Evolutionary conservation across 352 stramenopile genomes (phyloP).

Genomic region (Thalassiosira mediterranea): DNA sequence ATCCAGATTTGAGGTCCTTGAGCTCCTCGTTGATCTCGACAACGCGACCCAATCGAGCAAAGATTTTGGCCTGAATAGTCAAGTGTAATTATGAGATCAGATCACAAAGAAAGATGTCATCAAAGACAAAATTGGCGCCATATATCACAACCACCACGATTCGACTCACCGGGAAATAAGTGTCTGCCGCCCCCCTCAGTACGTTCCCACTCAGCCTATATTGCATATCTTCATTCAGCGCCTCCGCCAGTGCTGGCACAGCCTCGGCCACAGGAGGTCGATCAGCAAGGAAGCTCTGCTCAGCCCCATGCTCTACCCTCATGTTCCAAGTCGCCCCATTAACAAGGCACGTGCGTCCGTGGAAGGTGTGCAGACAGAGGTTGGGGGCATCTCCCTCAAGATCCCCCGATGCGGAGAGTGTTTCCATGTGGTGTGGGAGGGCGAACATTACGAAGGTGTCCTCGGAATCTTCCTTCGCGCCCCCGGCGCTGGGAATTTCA

Average conservation of each 20-base stretch:
- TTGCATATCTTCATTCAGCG: constrained; percentile 74
- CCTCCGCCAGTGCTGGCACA: constrained; percentile 60
- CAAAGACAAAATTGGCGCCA: no score
- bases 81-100: no score
- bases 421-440: constrained; percentile 83
- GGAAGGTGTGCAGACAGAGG: constrained; percentile 66
- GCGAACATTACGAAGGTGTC: constrained; percentile 78
- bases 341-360: constrained; percentile 77
- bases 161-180: constrained; percentile 85
- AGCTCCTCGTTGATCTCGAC: constrained; percentile 82
- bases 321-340: constrained; percentile 65
- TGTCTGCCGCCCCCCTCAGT: constrained; percentile 82
- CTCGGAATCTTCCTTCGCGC: constrained; percentile 5
- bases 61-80: no score
- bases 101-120: no score
- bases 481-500: no score
- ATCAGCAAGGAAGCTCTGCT: constrained; percentile 71
- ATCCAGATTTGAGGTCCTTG: constrained; percentile 47
- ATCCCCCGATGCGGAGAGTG: constrained; percentile 38
- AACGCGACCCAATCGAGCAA: constrained; percentile 84
- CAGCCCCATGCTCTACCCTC: constrained; percentile 40
- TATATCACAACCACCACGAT: no score
- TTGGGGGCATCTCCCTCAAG: constrained; percentile 38
- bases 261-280: constrained; percentile 60
- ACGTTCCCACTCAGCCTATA: constrained; percentile 81